A percentile compares a stretch with the other conserved stretches of the same genome.
Conservation (phyloP, 2,329 filamentous ascomycete species). For the Trichoderma harzianum region DNA sequence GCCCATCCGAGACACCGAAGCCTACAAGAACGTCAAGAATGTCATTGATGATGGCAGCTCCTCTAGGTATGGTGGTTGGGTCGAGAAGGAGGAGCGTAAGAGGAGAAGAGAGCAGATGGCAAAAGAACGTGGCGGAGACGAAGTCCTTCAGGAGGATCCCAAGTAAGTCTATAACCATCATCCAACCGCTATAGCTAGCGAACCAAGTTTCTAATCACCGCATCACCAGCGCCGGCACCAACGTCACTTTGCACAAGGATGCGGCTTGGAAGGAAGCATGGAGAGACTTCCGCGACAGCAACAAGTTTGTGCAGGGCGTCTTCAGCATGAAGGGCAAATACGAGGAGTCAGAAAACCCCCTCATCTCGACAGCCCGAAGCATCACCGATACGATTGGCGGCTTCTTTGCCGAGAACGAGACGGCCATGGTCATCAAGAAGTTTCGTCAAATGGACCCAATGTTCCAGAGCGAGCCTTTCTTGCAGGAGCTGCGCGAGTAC, state of each 20-base stretch:
- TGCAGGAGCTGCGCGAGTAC: constrained; percentile 94
- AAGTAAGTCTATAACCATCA: constrained; percentile 59
- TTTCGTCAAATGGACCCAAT: constrained; percentile 92
- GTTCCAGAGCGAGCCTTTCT: constrained; percentile 93
- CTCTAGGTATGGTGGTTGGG: constrained; percentile 92
- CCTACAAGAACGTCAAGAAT: constrained; percentile 90
- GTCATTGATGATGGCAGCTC: constrained; percentile 97
- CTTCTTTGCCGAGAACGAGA: constrained; percentile 98
- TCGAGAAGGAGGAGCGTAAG: constrained; percentile 90
- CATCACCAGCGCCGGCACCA: constrained; percentile 74
- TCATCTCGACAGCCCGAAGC: constrained; percentile 87
- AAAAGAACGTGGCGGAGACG: constrained; percentile 51
- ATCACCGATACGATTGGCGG: constrained; percentile 91
- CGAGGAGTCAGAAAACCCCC: constrained; percentile 94
- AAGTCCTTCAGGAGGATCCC: constrained; percentile 77
- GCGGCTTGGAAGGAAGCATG: constrained; percentile 98
- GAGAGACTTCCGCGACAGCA: constrained; percentile 89
- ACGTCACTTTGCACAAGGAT: constrained; percentile 94
- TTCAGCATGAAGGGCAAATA: constrained; percentile 85
- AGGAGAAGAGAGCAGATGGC: constrained; percentile 73
- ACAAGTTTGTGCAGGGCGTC: constrained; percentile 80
- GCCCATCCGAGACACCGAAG: constrained; percentile 90
- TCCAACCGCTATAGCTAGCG: no score
- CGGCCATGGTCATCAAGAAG: constrained; percentile 94
- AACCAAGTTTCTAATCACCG: constrained; percentile 29